Base-by-base conservation (phyloP, 768 basidiomycete genomes). In the Lentinula guzmanii region DNA sequence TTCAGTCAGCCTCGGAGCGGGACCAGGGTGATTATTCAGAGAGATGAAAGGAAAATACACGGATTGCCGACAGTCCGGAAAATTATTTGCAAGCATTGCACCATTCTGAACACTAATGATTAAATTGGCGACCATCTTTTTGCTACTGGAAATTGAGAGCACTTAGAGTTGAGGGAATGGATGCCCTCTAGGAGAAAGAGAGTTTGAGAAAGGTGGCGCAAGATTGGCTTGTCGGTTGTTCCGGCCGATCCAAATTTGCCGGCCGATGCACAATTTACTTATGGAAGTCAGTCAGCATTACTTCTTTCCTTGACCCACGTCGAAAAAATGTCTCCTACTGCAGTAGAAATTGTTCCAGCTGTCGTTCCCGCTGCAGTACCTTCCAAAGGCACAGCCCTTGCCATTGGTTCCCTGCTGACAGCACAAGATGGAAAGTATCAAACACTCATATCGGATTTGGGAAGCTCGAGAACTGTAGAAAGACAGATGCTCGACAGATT, bases 361-460 rank as follows among this genome's bases (percentile, higher is more conserved):
- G 18, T 28, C 8, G 42, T 53, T 11, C 35, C 45, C 11, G 42
- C 52, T 50, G 35, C 68, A 21, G 53, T 69, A 34, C 60, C 70
- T 10, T 43, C 65, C 9, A 79, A 82, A 67, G 85, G 83, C 13
- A 72, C 80, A 48, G 83, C 83, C 6, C 80, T 95, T 54, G 89
- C 82, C 57, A 85, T 95, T 64, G 91, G 93, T 60, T 92, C 92
- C 7, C 83, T 87, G 18, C 76, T 81, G 3, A 90, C 91, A 0
- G 93, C 92, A 3, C 81, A 85, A 70, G 85, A 92, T 68, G 93
- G 93, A 35, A 82, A 79, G 70, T 93, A 93, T 70, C 91, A 93
- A 71, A 72, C 81, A 1, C 74, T 91, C 63, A 79, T 92, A 56
- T 79, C 84, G 6, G 76, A 79, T 64, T 74, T 93, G 61, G 82